Evolutionary conservation across 495 filamentous ascomycete genomes (phyloP), one percentile per base, ranked within the genome.

Genomic region (Tuber umbilicatum): DNA sequence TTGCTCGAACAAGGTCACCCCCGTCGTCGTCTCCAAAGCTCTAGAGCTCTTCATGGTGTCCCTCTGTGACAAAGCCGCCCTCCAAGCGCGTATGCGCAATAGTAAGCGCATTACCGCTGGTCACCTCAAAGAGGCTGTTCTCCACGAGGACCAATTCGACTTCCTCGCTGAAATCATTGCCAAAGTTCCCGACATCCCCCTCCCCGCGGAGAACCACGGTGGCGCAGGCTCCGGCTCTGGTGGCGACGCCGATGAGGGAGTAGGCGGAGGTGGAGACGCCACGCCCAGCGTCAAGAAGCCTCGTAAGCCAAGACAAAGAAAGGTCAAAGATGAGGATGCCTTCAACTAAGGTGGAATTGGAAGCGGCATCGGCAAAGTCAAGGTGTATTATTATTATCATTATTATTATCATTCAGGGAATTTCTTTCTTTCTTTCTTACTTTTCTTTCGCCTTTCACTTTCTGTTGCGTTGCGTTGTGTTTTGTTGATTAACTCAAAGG

Each of bases 11-110:
- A 83, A 77, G 80, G 80, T 81, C 43, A 81, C 80, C n/a, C 80
- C 80, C 1, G 80, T 81, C 3, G 80, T 81, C 68, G 80, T 81
- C 23, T 81, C 79, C 10, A 97, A 98, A 85, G 95, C 95, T 37
- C 86, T 99, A 5, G 95, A 99, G 85, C 87, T 99, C 27, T 99
- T 99, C 83, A 98, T 98, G 94, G 94, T 97, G 77, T 89, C 89
- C 45, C 87, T 99, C 69, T 94, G 97, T 69, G 91, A 90, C 43
- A 93, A 93, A 84, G 91, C 94, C 67, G 92, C 94, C 37, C 88
- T 91, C 45, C 90, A 94, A 80, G 94, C 94, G 69, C 90, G 89
- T 68, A 89, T 90, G 73, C 91, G 90, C 78, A 90, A 89, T 80
- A 93, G 91, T 4, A 97, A 97, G 84, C 91, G 94, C 75, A 92